Conservation (phyloP, 106 monocot species). For the Dioscorea dumetorum region DNA sequence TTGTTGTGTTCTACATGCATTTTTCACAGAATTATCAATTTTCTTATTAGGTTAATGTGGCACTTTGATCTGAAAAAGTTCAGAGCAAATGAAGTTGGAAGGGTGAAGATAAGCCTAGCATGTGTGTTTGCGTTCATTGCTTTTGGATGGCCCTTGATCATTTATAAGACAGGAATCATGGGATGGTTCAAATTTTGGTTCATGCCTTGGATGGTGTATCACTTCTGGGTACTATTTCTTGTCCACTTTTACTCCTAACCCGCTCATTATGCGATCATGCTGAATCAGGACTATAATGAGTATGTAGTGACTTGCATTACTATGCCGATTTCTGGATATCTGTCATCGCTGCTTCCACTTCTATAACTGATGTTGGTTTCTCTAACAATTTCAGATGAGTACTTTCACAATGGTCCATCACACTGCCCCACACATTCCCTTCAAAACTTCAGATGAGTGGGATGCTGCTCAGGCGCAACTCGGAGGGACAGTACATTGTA, state of each 20-base stretch:
- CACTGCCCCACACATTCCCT: slow-evolving; percentile 96
- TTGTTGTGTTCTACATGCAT: slow-evolving; percentile 9
- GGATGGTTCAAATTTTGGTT: slow-evolving; percentile 99
- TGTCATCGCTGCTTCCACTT: background rate
- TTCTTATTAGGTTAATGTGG: slow-evolving; percentile 50
- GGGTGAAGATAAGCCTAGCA: slow-evolving; percentile 92
- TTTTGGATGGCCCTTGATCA: slow-evolving; percentile 87
- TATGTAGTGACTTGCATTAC: too few species aligned
- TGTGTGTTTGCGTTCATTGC: slow-evolving; percentile 86
- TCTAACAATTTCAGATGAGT: slow-evolving; percentile 65
- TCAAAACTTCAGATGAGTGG: slow-evolving; percentile 84
- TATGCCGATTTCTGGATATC: too few species aligned
- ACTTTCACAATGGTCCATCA: slow-evolving; percentile 99
- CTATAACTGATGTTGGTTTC: background rate
- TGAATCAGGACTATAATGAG: too few species aligned
- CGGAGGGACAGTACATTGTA: slow-evolving; percentile 83
- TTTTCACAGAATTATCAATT: slow-evolving; percentile 10
- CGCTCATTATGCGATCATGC: too few species aligned
- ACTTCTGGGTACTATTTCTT: slow-evolving; percentile 77
- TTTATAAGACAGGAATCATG: slow-evolving; percentile 59
- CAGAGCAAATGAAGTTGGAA: slow-evolving; percentile 73
- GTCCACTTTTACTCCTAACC: background rate
- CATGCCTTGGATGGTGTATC: slow-evolving; percentile 87
- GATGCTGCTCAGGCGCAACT: slow-evolving; percentile 88
- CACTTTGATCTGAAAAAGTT: slow-evolving; percentile 89